Evolutionary conservation across 768 basidiomycete species (phyloP), one percentile per base, ranked within the genome.

Genomic region (Rickenella mellea): DNA sequence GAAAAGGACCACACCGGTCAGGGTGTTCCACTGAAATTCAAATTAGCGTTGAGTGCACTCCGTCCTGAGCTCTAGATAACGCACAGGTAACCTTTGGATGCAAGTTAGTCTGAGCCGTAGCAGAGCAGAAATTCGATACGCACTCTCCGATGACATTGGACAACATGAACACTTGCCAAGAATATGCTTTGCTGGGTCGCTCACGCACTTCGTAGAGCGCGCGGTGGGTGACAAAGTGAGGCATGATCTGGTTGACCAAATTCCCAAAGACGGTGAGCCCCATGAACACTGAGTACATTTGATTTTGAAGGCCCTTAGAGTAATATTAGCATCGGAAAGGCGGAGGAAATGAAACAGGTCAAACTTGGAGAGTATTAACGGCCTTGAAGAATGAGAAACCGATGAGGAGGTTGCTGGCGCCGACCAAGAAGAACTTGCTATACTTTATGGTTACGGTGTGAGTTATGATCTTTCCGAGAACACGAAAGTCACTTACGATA

Each of bases 161-260:
- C 20, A 62, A 24, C 50, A 63, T 55, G 47, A 58, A 55, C 14
- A 55, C 51, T 4, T 50, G 33, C 62, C 61, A 66, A 1, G 48
- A 51, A 50, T 66, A 66, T 36, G 59, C 57, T 25, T 58, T 52
- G 9, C 53, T 54, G 2, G 64, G 59, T 1, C 54, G 51, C 48
- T 66, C 64, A 22, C 64, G 61, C 2, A 55, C 59, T 31, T 58
- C 57, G 43, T 61, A 64, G 8, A 67, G 49, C 4, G 52, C 39
- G 8, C 64, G 60, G 27, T 62, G 54, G 17, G 49, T 52, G 44
- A 65, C 55, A 46, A 62, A 65, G 40, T 57, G 61, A 27, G 62
- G 61, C 55, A 62, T 61, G 27, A 65, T 56, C 44, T 66, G 64
- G 40, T 67, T 61, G 6, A 53, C 50, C 24, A 66, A 52, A 32